Evolutionary conservation across 345 rosid genomes (phyloP), one percentile per base, ranked within the genome.

Genomic region (Gossypium rotundifolium): DNA sequence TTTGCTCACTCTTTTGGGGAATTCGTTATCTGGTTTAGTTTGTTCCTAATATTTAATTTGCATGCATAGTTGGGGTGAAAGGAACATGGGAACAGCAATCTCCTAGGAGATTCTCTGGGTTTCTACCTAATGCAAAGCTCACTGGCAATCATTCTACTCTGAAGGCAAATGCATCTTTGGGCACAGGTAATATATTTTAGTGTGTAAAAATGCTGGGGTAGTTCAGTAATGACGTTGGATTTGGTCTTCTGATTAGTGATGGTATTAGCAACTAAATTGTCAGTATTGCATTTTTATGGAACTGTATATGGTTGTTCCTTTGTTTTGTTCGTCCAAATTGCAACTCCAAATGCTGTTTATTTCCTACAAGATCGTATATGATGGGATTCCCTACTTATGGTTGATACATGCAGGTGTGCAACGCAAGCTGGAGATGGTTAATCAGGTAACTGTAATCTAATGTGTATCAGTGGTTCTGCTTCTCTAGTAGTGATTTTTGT

Each of bases 401-500:
- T 29, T 51, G 13, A 9, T 76, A 44, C 42, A 73, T 69, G 67
- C 84, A 87, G 93, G 93, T 45, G 87, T 82, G 65, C 95, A 88
- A 65, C 87, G 81, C 22, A 90, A 89, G 85, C 66, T 82, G 81
- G 88, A 88, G 44, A 74, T 87, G 86, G 84, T 72, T 67, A 84
- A 81, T 75, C 84, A 86, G 90, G 90, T 85, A 77, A 65, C 52
- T 51, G 25, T 27, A 51, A 44, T 52, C 20, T 52, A 3, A 13
- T 51, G 2, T 55, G 4, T 70, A 9, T 65, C 22, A 1, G 17
- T 18, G 20, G 2, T 60, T 54, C 62, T 40, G 3, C 7, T n/a
- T 68, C 20, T 71, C 22, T 55, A 4, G 2, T 70, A 11, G 33
- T 45, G 6, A 17, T 18, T 23, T 57, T 11, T 53, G 13, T 68